phyloP scores from a whole-genome alignment of 257 asterid genomes.

The Ehretia macrophylla region DNA sequence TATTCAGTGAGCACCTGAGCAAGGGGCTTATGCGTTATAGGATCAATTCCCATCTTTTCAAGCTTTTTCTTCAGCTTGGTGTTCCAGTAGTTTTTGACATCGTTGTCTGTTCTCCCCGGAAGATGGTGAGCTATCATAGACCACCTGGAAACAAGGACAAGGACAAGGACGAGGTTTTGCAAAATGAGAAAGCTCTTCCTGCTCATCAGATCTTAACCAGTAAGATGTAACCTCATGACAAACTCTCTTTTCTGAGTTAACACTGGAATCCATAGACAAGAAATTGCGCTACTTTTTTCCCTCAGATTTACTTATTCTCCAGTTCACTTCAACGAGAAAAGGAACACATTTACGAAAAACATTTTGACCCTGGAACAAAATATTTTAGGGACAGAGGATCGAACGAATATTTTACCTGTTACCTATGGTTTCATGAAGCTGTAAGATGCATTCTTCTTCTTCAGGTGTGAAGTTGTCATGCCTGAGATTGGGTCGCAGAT shows the following conservation, averaged over 20 bases:
- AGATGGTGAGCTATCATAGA: slow-evolving; percentile 74
- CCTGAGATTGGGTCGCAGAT: slow-evolving; percentile 87
- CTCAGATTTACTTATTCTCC: no score
- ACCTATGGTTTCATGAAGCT: slow-evolving; percentile 79
- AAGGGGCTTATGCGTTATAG: slow-evolving; percentile 93
- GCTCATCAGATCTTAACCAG: not conserved
- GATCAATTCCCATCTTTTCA: slow-evolving; percentile 82
- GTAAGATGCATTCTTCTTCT: slow-evolving; percentile 87
- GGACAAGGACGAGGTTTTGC: not conserved
- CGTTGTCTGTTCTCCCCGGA: slow-evolving; percentile 94
- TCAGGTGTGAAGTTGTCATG: slow-evolving; percentile 81
- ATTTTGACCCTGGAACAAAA: no score
- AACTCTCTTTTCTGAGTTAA: no score
- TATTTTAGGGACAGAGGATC: no score
- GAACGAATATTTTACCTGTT: slow-evolving; percentile 53
- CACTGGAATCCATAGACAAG: no score
- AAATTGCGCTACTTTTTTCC: no score
- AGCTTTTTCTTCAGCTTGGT: slow-evolving; percentile 92
- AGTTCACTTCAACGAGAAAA: not conserved
- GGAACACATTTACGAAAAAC: no score
- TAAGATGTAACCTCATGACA: no score
- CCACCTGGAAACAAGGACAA: slow-evolving; percentile 69
- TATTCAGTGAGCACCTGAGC: slow-evolving; percentile 74
- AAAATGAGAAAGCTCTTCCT: not conserved
- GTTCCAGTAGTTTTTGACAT: slow-evolving; percentile 97